phyloP scores from a whole-genome alignment of 352 stramenopile species.

The Globisporangium radiosum region DNA sequence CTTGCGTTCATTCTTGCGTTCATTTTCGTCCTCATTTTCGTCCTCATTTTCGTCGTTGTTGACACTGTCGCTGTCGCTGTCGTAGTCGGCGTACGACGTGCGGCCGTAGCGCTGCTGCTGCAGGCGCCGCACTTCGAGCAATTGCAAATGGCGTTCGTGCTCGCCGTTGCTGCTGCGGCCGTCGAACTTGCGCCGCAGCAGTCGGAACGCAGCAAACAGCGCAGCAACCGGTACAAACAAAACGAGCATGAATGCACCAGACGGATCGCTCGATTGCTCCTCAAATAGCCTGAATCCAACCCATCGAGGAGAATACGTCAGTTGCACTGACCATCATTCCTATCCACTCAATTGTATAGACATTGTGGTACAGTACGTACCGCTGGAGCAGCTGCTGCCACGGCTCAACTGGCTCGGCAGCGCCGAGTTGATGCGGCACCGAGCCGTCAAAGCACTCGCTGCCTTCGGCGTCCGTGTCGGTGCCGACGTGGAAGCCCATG shows the following conservation, averaged over 20 bases:
- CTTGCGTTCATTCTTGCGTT: neutral
- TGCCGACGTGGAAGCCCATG: conserved; percentile 79
- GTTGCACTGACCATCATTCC: too few species aligned
- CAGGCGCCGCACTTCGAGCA: conserved; percentile 62
- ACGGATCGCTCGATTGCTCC: conserved; percentile 67
- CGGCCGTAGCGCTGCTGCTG: conserved; percentile 71
- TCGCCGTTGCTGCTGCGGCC: conserved; percentile 11
- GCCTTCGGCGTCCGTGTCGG: conserved; percentile 54
- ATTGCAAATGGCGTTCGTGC: conserved; percentile 43
- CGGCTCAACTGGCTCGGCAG: conserved; percentile 48
- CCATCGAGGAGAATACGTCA: too few species aligned
- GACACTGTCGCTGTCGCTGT: conserved; percentile 36
- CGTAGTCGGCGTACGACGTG: conserved; percentile 31
- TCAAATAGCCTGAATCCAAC: conserved; percentile 34
- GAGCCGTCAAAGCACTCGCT: conserved; percentile 81
- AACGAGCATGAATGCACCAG: conserved; percentile 50
- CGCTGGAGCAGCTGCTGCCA: conserved; percentile 43
- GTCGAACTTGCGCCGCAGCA: conserved; percentile 39
- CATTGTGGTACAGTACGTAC: conserved; percentile 6
- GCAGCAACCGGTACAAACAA: conserved; percentile 53
- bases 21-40: neutral
- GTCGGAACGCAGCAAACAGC: conserved; percentile 41
- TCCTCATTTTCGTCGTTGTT: conserved; percentile 2
- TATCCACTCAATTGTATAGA: too few species aligned
- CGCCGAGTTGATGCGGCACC: conserved; percentile 44